A percentile compares a stretch with the other conserved stretches of the same genome.
Evolutionary conservation across 2,329 filamentous ascomycete species (phyloP).

Genomic region (Calonectria naviculata): DNA sequence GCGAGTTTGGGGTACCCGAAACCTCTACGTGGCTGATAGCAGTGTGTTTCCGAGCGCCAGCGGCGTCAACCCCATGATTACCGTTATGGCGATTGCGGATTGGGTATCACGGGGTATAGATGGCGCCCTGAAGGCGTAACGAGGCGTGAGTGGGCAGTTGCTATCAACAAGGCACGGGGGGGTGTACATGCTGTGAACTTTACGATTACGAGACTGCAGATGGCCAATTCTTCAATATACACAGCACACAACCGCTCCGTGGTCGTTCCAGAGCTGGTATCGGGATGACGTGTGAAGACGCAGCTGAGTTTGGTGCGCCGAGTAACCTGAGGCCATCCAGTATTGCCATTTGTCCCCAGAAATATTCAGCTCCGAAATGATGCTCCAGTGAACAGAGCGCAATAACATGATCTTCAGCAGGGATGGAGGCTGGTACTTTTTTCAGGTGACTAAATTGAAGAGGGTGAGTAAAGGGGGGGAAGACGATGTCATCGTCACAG

Average conservation of each 20-base stretch:
- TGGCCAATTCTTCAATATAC: neutral
- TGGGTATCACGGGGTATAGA: constrained; percentile 70
- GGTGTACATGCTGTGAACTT: constrained; percentile 15
- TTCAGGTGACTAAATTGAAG: constrained; percentile 15
- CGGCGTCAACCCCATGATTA: constrained; percentile 87
- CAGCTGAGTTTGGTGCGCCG: constrained; percentile 1
- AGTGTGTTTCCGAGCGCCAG: constrained; percentile 82
- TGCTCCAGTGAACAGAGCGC: constrained; percentile 1
- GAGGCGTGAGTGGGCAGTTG: neutral
- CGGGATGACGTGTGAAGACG: constrained; percentile 7
- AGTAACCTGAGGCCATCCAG: neutral
- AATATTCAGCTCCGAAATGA: neutral
- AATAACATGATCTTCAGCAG: constrained; percentile 1
- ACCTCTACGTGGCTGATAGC: constrained; percentile 78
- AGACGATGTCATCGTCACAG: constrained; percentile 16
- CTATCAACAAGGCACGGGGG: neutral
- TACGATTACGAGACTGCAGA: constrained; percentile 9
- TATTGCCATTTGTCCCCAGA: neutral
- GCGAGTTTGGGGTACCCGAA: constrained; percentile 73
- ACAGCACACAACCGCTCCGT: neutral
- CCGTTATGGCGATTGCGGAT: constrained; percentile 77
- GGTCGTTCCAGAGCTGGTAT: neutral
- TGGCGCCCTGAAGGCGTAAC: constrained; percentile 51
- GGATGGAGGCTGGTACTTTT: constrained; percentile 3
- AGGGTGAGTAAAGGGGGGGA: neutral